Base-by-base conservation (phyloP, 2,329 filamentous ascomycete species). In the Fonsecaea multimorphosa region DNA sequence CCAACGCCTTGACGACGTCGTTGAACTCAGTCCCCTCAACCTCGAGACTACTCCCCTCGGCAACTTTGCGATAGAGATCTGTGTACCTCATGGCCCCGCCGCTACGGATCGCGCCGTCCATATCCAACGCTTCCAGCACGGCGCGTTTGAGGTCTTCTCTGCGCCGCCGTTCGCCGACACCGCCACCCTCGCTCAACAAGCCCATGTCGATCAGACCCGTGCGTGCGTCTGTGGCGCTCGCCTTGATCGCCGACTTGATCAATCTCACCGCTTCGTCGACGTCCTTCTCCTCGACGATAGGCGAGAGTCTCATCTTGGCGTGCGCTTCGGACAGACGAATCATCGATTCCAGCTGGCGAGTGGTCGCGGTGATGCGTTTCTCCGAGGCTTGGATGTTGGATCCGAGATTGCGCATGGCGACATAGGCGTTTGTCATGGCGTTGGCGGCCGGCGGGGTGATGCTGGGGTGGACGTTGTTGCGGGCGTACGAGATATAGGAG, bases 131-230 rank as follows among this genome's bases (percentile, higher is more conserved):
- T 36, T 81, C 82, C 36, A 96, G 76, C 0, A 96, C 83, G 0
- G 90, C 93, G 63, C 86, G 87, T 83, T 96, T 96, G 74, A 99
- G 81, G 76, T 97, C 93, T 44, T 90, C 88, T 75, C 89, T 91
- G 70, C 92, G 84, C 75, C 91, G 89, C 58, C 95, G 85, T 77
- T 98, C 95, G n/a, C 88, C 88, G 0, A 92, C 89, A 72, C 90
- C 93, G 1, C 92, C 96, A n/a, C 95, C 95, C 75, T 98, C 95
- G 0, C 93, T 97, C 68, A 99, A 83, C 56, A 99, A 83, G 63
- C 91, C 91, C 95, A 99, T 98, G 76, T 99, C 95, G 74, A 99
- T 98, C 64, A 97, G 85, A 62, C 95, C 95, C 0, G 89, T 92
- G 72, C 96, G 85, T 0, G 92, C 82, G 76, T 99, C 96, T 0